Evolutionary conservation across 805 yeast species (phyloP).

Genomic region (Yamadazyma insecticola): DNA sequence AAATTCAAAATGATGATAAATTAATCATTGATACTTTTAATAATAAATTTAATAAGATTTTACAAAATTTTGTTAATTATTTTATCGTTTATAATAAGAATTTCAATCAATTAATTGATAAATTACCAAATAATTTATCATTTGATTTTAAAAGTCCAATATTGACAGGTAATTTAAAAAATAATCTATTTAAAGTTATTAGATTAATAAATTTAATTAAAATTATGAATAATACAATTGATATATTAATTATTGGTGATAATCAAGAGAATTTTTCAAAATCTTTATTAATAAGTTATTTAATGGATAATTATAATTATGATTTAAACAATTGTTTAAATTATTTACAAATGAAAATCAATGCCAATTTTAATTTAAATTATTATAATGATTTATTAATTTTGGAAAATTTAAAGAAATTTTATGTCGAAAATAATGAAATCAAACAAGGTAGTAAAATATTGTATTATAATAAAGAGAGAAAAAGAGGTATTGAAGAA

Average conservation of each 20-base stretch:
- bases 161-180: constrained; percentile 32
- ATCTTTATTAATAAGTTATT: constrained; percentile 29
- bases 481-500: constrained; percentile 20
- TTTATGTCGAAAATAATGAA: constrained; percentile 26
- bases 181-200: constrained; percentile 32
- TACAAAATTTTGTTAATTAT: constrained; percentile 34
- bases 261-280: constrained; percentile 27
- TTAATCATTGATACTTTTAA: constrained; percentile 20
- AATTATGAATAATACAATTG: constrained; percentile 25
- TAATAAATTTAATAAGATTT: constrained; percentile 24
- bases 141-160: constrained; percentile 28
- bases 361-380: constrained; percentile 21
- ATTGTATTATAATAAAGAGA: constrained; percentile 17
- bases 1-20: constrained; percentile 14
- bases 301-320: constrained; percentile 37
- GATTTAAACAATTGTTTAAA: constrained; percentile 27
- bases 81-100: constrained; percentile 32
- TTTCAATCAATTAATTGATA: constrained; percentile 23
- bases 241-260: constrained; percentile 25
- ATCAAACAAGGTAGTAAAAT: constrained; percentile 17
- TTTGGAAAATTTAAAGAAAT: constrained; percentile 36
- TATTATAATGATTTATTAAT: constrained; percentile 37
- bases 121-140: constrained; percentile 20
- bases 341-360: constrained; percentile 14
- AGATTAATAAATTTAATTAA: constrained; percentile 31